phyloP scores from a whole-genome alignment of 1,139 yeast genomes.

The Suhomyces taliae region DNA sequence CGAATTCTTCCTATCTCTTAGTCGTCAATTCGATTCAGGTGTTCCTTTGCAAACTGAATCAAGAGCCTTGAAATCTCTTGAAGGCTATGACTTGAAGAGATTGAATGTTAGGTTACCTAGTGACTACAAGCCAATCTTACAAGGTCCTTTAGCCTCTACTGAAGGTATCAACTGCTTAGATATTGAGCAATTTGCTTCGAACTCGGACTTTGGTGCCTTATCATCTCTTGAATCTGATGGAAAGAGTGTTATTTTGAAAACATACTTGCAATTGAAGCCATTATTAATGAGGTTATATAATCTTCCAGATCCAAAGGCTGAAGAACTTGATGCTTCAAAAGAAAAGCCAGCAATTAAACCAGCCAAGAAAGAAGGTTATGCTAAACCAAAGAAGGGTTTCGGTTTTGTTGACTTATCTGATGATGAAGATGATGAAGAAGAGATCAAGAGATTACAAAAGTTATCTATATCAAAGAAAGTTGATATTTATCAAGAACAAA shows the following conservation, averaged over 20 bases:
- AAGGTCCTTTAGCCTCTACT: slow-evolving; percentile 25
- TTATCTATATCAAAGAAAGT: background rate
- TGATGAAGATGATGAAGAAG: slow-evolving; percentile 11
- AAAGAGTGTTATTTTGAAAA: slow-evolving; percentile 18
- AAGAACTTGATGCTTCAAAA: background rate
- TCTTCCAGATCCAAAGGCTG: background rate
- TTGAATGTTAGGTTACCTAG: slow-evolving; percentile 16
- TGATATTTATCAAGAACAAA: background rate
- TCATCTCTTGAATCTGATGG: slow-evolving; percentile 17
- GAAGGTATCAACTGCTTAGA: slow-evolving; percentile 13
- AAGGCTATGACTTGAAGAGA: slow-evolving; percentile 16
- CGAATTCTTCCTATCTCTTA: slow-evolving; percentile 19
- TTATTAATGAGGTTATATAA: slow-evolving; percentile 26
- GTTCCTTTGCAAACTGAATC: slow-evolving; percentile 14
- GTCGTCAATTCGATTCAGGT: slow-evolving; percentile 17
- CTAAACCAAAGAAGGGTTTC: slow-evolving; percentile 36
- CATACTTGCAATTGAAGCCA: slow-evolving; percentile 34
- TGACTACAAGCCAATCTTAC: slow-evolving; percentile 17
- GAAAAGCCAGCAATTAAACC: background rate
- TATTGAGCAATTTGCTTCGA: slow-evolving; percentile 17
- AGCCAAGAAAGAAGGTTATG: slow-evolving; percentile 19
- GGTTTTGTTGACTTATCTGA: slow-evolving; percentile 36
- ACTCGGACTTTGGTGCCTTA: slow-evolving; percentile 19
- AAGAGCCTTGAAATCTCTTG: slow-evolving; percentile 10
- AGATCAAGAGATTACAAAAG: background rate